Evolutionary conservation across 2,329 filamentous ascomycete species (phyloP).

Genomic region (Epicoccum nigrum): DNA sequence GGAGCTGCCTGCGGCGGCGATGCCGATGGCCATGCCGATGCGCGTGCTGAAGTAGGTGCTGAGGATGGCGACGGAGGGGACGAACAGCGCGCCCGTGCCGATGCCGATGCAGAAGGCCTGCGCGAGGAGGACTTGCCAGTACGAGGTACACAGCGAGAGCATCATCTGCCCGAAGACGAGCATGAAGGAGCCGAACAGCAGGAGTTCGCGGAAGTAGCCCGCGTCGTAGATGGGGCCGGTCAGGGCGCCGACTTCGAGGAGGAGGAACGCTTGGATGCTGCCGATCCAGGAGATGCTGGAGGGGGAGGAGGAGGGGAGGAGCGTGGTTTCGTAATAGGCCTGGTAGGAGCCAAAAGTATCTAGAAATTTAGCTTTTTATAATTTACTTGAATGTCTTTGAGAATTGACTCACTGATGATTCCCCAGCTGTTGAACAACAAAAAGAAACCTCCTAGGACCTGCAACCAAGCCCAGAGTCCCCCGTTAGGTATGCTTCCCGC

Average conservation of each 20-base stretch:
- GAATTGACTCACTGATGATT: too few relatives aligned
- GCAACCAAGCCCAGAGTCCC: constrained; percentile 55
- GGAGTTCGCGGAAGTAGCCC: constrained; percentile 54
- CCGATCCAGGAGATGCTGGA: constrained; percentile 59
- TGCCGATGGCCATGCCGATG: constrained; percentile 53
- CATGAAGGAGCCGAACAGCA: constrained; percentile 52
- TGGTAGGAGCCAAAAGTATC: constrained; percentile 58
- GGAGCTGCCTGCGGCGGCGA: constrained; percentile 53
- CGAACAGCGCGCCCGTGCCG: constrained; percentile 53
- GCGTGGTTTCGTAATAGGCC: constrained; percentile 54
- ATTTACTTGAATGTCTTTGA: too few relatives aligned
- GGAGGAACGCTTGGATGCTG: constrained; percentile 55
- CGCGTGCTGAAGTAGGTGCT: constrained; percentile 56
- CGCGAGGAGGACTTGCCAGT: constrained; percentile 58
- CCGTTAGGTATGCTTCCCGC: constrained; percentile 54
- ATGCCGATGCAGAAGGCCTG: constrained; percentile 58
- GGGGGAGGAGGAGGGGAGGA: constrained; percentile 49
- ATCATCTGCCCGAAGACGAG: constrained; percentile 60
- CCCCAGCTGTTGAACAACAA: constrained; percentile 57
- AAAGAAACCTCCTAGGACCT: constrained; percentile 56
- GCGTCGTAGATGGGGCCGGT: constrained; percentile 58
- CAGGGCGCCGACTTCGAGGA: constrained; percentile 54
- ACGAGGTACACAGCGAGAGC: constrained; percentile 54
- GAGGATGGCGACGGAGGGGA: constrained; percentile 55
- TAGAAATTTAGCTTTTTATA: too few relatives aligned